Percentiles rank a stretch among this genome's conserved stretches.
phyloP scores from a whole-genome alignment of 768 basidiomycete species.

The Dioszegia crocea region DNA sequence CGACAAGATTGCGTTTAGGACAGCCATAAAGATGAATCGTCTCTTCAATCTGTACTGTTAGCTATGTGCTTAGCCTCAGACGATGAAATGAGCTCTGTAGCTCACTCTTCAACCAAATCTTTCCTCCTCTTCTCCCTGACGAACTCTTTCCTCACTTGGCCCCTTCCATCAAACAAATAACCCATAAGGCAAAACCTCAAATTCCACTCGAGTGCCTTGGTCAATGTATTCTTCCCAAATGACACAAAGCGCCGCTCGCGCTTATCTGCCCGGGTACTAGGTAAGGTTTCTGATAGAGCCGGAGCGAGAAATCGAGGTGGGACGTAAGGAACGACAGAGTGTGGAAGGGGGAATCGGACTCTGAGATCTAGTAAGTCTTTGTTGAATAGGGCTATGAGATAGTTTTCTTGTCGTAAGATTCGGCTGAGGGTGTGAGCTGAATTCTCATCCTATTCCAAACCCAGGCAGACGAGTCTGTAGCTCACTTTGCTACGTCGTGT shows the following conservation, averaged over 20 bases:
- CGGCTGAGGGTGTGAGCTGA: slow-evolving; percentile 51
- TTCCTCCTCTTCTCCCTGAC: slow-evolving; percentile 75
- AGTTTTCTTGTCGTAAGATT: slow-evolving; percentile 97
- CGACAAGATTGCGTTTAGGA: slow-evolving; percentile 89
- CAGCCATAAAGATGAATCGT: slow-evolving; percentile 94
- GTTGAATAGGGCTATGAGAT: slow-evolving; percentile 94
- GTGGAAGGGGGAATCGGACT: slow-evolving; percentile 63
- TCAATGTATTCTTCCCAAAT: slow-evolving; percentile 65
- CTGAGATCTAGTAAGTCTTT: slow-evolving; percentile 88
- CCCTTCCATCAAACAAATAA: slow-evolving; percentile 85
- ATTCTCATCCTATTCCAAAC: neutral
- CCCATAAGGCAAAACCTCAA: slow-evolving; percentile 90
- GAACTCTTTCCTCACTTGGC: slow-evolving; percentile 85
- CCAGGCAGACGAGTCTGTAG: neutral
- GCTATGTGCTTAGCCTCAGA: no score
- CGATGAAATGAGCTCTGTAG: slow-evolving; percentile 12
- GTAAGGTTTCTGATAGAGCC: slow-evolving; percentile 13
- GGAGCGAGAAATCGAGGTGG: slow-evolving; percentile 33
- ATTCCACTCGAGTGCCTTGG: slow-evolving; percentile 94
- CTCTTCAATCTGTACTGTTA: slow-evolving; percentile 61
- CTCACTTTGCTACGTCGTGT: slow-evolving; percentile 85
- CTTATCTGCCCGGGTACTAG: neutral
- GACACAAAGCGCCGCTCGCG: slow-evolving; percentile 54
- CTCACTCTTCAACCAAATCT: slow-evolving; percentile 77
- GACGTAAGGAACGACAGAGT: slow-evolving; percentile 19